phyloP scores from a whole-genome alignment of 768 basidiomycete species.

The Suillus paluster region DNA sequence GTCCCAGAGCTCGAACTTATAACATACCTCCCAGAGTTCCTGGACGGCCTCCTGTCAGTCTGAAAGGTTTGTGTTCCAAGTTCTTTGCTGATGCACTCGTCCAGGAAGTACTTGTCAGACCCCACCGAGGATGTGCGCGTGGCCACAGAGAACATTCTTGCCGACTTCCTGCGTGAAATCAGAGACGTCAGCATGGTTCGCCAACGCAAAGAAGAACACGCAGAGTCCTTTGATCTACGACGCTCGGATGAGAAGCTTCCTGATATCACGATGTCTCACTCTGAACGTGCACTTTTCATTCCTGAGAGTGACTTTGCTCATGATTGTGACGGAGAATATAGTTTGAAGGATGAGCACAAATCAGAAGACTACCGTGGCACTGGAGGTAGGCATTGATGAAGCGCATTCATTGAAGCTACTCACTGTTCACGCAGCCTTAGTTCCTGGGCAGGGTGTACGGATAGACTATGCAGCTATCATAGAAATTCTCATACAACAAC shows the following conservation, averaged over 20 bases:
- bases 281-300: constrained; percentile 63
- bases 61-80: constrained; percentile 7
- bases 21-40: constrained; percentile 91
- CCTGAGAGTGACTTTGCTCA: constrained; percentile 46
- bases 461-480: constrained; percentile 93
- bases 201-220: constrained; percentile 61
- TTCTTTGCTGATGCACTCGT: constrained; percentile 13
- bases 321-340: constrained; percentile 45
- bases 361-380: constrained; percentile 63
- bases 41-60: constrained; percentile 89
- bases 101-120: constrained; percentile 93
- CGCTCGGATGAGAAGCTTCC: constrained; percentile 57
- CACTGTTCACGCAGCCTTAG: constrained; percentile 61
- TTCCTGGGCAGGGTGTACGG: constrained; percentile 91
- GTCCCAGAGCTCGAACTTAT: constrained; percentile 97
- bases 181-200: constrained; percentile 81
- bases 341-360: constrained; percentile 46
- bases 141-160: constrained; percentile 87
- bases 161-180: constrained; percentile 90
- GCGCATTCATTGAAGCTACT: constrained; percentile 3
- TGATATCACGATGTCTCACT: constrained; percentile 59
- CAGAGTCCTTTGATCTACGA: constrained; percentile 43
- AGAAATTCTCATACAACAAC: constrained; percentile 88
- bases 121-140: constrained; percentile 92
- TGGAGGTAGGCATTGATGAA: constrained; percentile 54